A percentile compares a stretch with the other conserved stretches of the same genome.
Conservation (phyloP, 495 filamentous ascomycete species). For the Pseudotulostoma volvatum region DNA sequence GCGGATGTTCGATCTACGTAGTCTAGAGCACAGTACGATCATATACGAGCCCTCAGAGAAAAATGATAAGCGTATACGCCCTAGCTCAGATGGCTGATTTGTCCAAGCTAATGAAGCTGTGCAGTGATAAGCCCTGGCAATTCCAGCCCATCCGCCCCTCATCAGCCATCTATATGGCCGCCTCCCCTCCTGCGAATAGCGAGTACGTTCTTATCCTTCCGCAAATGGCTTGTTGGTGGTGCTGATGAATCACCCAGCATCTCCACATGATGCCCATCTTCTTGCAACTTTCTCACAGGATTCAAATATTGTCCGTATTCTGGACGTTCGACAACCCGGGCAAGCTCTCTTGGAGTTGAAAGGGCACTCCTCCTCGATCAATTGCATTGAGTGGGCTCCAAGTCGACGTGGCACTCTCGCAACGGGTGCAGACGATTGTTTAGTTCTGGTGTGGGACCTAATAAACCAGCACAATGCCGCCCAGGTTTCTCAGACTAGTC, state of each 20-base stretch:
- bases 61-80: constrained; percentile 55
- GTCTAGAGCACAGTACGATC: constrained; percentile 94
- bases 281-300: constrained; percentile 94
- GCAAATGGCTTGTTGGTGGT: not conserved
- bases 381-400: constrained; percentile 91
- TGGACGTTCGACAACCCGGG: constrained; percentile 92
- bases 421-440: constrained; percentile 79
- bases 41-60: constrained; percentile 95
- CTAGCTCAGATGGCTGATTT: not conserved
- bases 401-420: constrained; percentile 73
- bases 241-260: constrained; percentile 36
- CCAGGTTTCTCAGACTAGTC: constrained; percentile 25
- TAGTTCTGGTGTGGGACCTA: constrained; percentile 88
- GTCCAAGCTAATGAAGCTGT: constrained; percentile 1
- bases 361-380: constrained; percentile 74
- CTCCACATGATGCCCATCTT: constrained; percentile 88
- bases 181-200: constrained; percentile 77
- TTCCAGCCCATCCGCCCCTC: constrained; percentile 47
- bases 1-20: constrained; percentile 95
- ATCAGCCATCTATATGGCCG: constrained; percentile 62
- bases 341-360: constrained; percentile 88
- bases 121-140: constrained; percentile 34
- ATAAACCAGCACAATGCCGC: constrained; percentile 47
- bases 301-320: constrained; percentile 79
- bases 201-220: constrained; percentile 21